Evolutionary conservation across 1,139 yeast species (phyloP), one percentile per base, ranked within the genome.

Genomic region (Debaryomyces subglobosus): DNA sequence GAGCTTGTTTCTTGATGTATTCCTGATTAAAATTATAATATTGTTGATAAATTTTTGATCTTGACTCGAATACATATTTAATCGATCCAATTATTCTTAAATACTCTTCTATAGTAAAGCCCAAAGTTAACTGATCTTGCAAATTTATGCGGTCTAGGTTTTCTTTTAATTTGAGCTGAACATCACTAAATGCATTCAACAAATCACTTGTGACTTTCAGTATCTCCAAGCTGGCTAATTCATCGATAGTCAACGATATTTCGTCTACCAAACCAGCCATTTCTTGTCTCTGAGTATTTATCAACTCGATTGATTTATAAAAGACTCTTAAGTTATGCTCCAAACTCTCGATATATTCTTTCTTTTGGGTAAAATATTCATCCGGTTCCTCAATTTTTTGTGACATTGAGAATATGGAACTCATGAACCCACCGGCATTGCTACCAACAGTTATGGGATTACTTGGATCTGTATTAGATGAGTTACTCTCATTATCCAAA

Each of bases 91-190:
- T 82, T 16, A 87, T 73, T 44, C 98, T 78, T 47, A 86, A 73
- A 63, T 94, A 92, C 62, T 92, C 98, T 61, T 92, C 97, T 35
- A 94, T 74, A 0, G 96, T 89, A 36, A 89, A 81, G 1, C 97
- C 96, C 45, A 94, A 71, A 0, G 97, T 90, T 53, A 94, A 70
- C 58, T 91, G 84, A 59, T 94, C 98, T 64, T 91, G 97, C 63
- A 89, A 67, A 53, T 92, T 86, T 52, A 88, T 83, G 49, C 97
- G 80, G 54, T 86, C 92, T 49, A 90, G 73, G 47, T 90, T 76
- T 48, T 89, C 96, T 56, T 82, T 84, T 37, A 92, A 78, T 53
- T 89, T 81, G 39, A 72, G 59, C 61, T 92, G 95, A 7, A 89
- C 82, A 33, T 83, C 84, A 35, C 94, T 84, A 63, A 92, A 91